A percentile compares a stretch with the other conserved stretches of the same genome.
These are phyloP conservation scores for Xylariaceae sp. DNA, from an alignment of 2,329 filamentous ascomycete genomes.

Conservation along the genomic window DNA sequence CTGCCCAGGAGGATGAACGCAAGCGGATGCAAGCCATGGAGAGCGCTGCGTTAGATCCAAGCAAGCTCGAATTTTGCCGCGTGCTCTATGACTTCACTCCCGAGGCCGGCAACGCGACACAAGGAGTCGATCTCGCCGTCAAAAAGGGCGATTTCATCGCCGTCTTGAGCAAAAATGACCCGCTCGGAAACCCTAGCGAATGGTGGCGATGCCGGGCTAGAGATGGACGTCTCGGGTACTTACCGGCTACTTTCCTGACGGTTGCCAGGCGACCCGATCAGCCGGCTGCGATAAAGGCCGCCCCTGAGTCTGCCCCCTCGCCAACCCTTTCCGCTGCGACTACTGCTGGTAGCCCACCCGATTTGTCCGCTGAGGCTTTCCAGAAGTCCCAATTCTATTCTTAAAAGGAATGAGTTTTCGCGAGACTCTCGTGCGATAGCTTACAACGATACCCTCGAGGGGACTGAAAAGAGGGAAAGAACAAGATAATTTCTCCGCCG, in stretches of 20 bases:
- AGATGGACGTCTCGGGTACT: conserved; percentile 84
- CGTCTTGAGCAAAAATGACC: conserved; percentile 86
- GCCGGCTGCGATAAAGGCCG: conserved; percentile 48
- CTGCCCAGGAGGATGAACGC: conserved; percentile 77
- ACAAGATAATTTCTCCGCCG: no score
- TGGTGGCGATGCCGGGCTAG: conserved; percentile 96
- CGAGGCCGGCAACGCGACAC: conserved; percentile 54
- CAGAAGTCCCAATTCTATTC: conserved; percentile 56
- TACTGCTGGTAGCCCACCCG: conserved; percentile 30
- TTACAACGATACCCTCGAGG: not conserved
- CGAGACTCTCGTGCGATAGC: not conserved
- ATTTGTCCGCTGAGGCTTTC: conserved; percentile 39
- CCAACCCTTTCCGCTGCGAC: conserved; percentile 49
- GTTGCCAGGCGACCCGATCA: conserved; percentile 54
- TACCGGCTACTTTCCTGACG: conserved; percentile 87
- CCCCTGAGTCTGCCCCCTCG: conserved; percentile 38
- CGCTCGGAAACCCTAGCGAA: conserved; percentile 83
- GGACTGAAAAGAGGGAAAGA: not conserved
- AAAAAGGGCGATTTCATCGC: conserved; percentile 95
- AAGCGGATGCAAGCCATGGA: conserved; percentile 52
- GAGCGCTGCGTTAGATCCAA: conserved; percentile 64
- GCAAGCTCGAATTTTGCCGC: conserved; percentile 93
- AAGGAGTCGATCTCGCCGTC: conserved; percentile 81
- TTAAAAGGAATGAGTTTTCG: conserved; percentile 27
- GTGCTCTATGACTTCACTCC: conserved; percentile 92